phyloP scores from a whole-genome alignment of 768 basidiomycete genomes.

The Lyophyllum atratum region DNA sequence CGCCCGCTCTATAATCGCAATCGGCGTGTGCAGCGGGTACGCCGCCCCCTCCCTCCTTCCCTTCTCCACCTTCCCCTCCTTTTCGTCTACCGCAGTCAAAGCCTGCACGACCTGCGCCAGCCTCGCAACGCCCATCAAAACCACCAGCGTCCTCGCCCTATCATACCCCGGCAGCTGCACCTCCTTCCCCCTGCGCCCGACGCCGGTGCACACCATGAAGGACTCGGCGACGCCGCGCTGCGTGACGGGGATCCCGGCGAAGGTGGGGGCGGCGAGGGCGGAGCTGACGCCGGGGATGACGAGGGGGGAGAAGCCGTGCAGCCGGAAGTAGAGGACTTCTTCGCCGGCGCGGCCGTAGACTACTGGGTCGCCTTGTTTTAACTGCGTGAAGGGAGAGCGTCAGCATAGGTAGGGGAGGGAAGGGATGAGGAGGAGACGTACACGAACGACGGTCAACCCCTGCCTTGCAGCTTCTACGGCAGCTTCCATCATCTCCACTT shows the following conservation, averaged over 20 bases:
- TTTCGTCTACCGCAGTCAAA: slow-evolving; percentile 33
- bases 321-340: slow-evolving; percentile 90
- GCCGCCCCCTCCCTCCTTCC: slow-evolving; percentile 35
- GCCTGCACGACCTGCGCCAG: slow-evolving; percentile 70
- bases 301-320: slow-evolving; percentile 79
- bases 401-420: slow-evolving; percentile 3
- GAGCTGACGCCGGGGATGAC: slow-evolving; percentile 91
- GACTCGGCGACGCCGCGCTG: slow-evolving; percentile 93
- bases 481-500: slow-evolving; percentile 91
- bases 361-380: slow-evolving; percentile 97
- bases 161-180: slow-evolving; percentile 89
- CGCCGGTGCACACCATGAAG: slow-evolving; percentile 90
- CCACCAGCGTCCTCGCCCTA: slow-evolving; percentile 74
- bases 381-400: slow-evolving; percentile 38
- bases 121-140: slow-evolving; percentile 96
- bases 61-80: slow-evolving; percentile 21
- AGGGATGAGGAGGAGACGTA: slow-evolving; percentile 36
- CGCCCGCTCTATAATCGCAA: slow-evolving; percentile 94
- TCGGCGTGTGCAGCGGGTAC: slow-evolving; percentile 79
- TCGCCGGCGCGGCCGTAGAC: slow-evolving; percentile 95
- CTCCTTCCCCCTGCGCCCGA: slow-evolving; percentile 81
- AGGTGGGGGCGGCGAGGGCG: slow-evolving; percentile 85
- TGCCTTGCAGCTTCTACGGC: slow-evolving; percentile 80
- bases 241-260: slow-evolving; percentile 91
- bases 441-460: slow-evolving; percentile 87